Base-by-base conservation (phyloP, 805 yeast species). In the Teunomyces barrocoloradensis region DNA sequence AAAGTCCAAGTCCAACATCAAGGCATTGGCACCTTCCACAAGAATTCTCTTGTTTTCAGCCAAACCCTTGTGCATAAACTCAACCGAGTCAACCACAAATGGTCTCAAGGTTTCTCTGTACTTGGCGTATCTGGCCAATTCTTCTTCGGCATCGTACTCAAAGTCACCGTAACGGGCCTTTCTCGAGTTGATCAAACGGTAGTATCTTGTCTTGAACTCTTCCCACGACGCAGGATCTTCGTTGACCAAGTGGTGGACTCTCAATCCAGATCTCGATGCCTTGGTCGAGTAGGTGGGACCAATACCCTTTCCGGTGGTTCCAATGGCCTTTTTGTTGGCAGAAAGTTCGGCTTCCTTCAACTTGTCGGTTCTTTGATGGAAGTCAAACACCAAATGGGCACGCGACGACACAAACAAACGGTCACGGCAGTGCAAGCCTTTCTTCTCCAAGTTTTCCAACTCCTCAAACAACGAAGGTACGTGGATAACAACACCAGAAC, bases 261-360 rank as follows among this genome's bases (percentile, higher is more conserved):
- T 82, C 58, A 94, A 77, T 64, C 99, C 99, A 17, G 97, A 89
- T 73, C 99, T 85, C 12, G 96, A 86, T 44, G 96, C 96, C 75
- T 94, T 94, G 53, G 99, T 90, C 21, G 97, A 85, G 68, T 94
- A 94, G 38, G 99, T 87, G 60, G 99, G 99, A 49, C 99, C 99
- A 62, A 94, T 94, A 71, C 99, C 99, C 67, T 94, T 94, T 65
- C 98, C 97, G 30, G 99, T 94, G 53, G 99, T 94, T 59, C 99
- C 99, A 60, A 94, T 92, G 21, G 88, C 79, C 66, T 89, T 89
- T 67, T 89, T 89, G 68, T 83, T 82, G 49, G 75, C 73, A 23
- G 88, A 80, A 46, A 94, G 79, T 72, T 94, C 99, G 45, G 87
- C 85, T 73, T 94, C 99, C 71, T 96, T 88, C 61, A 94, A 79